phyloP scores from a whole-genome alignment of 805 yeast species.

The Zygoascus flipseniorum region DNA sequence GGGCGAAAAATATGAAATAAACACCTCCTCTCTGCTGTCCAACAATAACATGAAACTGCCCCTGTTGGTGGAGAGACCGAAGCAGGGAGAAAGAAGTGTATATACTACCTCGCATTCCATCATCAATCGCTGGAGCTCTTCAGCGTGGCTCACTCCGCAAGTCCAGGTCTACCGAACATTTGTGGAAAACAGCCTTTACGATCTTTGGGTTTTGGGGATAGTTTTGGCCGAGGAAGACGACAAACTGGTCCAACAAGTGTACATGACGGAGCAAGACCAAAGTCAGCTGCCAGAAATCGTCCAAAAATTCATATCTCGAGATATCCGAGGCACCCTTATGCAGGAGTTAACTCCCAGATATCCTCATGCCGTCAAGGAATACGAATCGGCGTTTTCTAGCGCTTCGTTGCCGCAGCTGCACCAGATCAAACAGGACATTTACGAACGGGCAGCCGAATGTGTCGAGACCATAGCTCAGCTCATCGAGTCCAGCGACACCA shows the following conservation, averaged over 20 bases:
- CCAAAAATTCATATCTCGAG: slow-evolving; percentile 4
- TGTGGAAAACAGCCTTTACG: slow-evolving; percentile 11
- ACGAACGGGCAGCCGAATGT: slow-evolving; percentile 10
- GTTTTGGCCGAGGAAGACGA: slow-evolving; percentile 1
- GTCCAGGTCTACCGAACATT: slow-evolving; percentile 9
- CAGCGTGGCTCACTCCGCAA: not conserved
- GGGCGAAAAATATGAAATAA: not conserved
- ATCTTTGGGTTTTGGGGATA: slow-evolving; percentile 15
- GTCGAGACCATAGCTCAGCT: slow-evolving; percentile 4
- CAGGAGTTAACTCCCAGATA: slow-evolving; percentile 10
- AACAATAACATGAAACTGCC: not conserved
- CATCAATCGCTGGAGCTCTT: slow-evolving; percentile 1
- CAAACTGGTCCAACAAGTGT: slow-evolving; percentile 5
- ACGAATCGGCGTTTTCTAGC: slow-evolving; percentile 2
- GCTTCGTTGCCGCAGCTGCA: not conserved
- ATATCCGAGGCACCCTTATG: slow-evolving; percentile 4
- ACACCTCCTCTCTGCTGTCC: not conserved
- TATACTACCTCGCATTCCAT: slow-evolving; percentile 5
- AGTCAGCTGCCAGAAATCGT: slow-evolving; percentile 5
- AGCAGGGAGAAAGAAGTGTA: not conserved
- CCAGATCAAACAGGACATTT: not conserved
- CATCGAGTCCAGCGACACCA: slow-evolving; percentile 1
- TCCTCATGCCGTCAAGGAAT: slow-evolving; percentile 7
- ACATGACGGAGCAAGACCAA: slow-evolving; percentile 5
- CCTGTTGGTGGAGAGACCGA: slow-evolving; percentile 2